Base-by-base conservation (phyloP, 768 basidiomycete genomes). In the Phaffia australis region DNA sequence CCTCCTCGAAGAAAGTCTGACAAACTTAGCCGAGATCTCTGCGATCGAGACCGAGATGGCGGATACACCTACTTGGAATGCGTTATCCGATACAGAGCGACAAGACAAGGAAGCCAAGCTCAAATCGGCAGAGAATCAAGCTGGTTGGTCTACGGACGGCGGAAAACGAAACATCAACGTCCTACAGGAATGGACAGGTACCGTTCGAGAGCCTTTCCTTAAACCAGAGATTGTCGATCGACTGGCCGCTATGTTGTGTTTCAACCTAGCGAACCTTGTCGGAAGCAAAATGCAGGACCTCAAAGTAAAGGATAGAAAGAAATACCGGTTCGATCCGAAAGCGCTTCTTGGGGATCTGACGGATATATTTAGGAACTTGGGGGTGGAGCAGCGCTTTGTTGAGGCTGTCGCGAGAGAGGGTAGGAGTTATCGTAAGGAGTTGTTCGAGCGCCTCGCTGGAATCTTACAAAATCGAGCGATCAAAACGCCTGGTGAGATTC, bases 141-240 rank as follows among this genome's bases (percentile, higher is more conserved):
- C 90, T 0, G 86, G 87, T 3, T 85, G 86, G 62, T 94, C 95
- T 74, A 88, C 85, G 11, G 86, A 86, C 30, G 83, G 95, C 23
- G 89, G 91, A 19, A 82, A 86, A 70, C 88, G 87, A 23, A 92
- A 90, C 3, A 87, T 99, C n/a, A 85, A 86, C 58, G 80, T 97
- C 21, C 82, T 99, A 71, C 89, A 89, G 74, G 81, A 88, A 63
- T 92, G 98, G 78, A 94, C 94, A 0, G 87, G 86, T 0, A 88
- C 94, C 75, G 88, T 90, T 0, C 90, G 87, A 74, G 83, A 80
- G 30, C 93, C 95, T 0, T 99, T 97, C 77, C 87, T 95, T 83
- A 87, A 89, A 77, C 87, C 88, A 9, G 95, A 99, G 77, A 97
- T 99, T 56, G 89, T 98, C 60, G 87, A 93, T 75, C 84, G 88